Evolutionary conservation across 2,329 filamentous ascomycete genomes (phyloP).

Genomic region (Diaporthe australafricana): DNA sequence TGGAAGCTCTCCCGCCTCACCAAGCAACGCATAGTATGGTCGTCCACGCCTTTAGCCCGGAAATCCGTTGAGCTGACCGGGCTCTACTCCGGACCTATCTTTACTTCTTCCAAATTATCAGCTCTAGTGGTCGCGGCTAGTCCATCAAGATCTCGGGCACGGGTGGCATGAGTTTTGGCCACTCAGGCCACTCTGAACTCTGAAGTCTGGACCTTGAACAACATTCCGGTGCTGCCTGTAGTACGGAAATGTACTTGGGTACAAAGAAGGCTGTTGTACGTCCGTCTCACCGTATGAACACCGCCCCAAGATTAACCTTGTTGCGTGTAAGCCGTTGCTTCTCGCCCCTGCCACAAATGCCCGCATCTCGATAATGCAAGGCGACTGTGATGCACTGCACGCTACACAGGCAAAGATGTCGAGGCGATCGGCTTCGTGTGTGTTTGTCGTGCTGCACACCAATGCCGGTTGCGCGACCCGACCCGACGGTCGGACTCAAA

Average conservation of each 20-base stretch:
- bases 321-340: constrained; percentile 12
- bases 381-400: constrained; percentile 14
- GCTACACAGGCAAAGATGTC: constrained; percentile 11
- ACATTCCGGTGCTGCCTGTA: neutral
- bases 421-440: constrained; percentile 2
- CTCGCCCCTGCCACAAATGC: neutral
- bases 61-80: neutral
- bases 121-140: constrained; percentile 6
- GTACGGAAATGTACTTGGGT: neutral
- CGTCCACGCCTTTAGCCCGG: neutral
- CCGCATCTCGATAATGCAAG: constrained; percentile 9
- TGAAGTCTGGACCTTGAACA: neutral
- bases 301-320: constrained; percentile 4
- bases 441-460: constrained; percentile 16
- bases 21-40: neutral
- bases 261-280: neutral
- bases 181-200: neutral
- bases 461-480: constrained; percentile 19
- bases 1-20: constrained; percentile 8
- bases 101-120: constrained; percentile 21
- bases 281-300: constrained; percentile 4
- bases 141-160: constrained; percentile 4
- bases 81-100: neutral
- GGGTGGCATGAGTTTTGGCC: neutral
- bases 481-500: constrained; percentile 22